A percentile compares a stretch with the other conserved stretches of the same genome.
phyloP scores from a whole-genome alignment of 148 eudicot species.

The Spergularia bocconei region DNA sequence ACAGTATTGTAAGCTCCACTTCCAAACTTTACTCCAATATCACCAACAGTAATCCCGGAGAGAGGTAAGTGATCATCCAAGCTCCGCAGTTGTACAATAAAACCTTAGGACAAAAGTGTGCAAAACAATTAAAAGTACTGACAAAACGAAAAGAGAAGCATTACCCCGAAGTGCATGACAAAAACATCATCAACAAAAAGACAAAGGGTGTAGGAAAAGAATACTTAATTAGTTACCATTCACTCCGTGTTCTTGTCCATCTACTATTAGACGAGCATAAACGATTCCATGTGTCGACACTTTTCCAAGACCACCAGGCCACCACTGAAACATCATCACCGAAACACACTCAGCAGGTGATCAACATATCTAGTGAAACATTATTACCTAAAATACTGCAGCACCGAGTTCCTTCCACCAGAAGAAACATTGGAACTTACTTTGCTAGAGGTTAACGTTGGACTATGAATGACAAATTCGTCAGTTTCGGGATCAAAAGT shows the following conservation, averaged over 20 bases:
- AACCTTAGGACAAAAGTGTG: constrained; percentile 40
- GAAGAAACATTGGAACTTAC: constrained; percentile 38
- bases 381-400: background rate
- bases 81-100: constrained; percentile 89
- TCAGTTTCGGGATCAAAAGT: constrained; percentile 88
- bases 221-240: constrained; percentile 51
- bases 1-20: constrained; percentile 95
- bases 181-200: background rate
- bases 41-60: constrained; percentile 88
- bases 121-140: background rate
- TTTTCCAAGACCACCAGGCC: constrained; percentile 99
- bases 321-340: constrained; percentile 59
- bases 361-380: background rate
- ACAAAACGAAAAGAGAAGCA: background rate
- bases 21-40: constrained; percentile 97
- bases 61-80: constrained; percentile 91
- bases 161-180: too few species aligned
- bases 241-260: constrained; percentile 78
- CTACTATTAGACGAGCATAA: constrained; percentile 77
- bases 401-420: background rate
- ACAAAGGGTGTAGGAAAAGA: background rate
- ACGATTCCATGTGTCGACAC: constrained; percentile 84
- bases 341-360: background rate
- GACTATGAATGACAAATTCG: constrained; percentile 88
- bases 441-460: constrained; percentile 92